Evolutionary conservation across 1,284 basidiomycete genomes (phyloP).

Genomic region (Austroboletus novae-zelandiae): DNA sequence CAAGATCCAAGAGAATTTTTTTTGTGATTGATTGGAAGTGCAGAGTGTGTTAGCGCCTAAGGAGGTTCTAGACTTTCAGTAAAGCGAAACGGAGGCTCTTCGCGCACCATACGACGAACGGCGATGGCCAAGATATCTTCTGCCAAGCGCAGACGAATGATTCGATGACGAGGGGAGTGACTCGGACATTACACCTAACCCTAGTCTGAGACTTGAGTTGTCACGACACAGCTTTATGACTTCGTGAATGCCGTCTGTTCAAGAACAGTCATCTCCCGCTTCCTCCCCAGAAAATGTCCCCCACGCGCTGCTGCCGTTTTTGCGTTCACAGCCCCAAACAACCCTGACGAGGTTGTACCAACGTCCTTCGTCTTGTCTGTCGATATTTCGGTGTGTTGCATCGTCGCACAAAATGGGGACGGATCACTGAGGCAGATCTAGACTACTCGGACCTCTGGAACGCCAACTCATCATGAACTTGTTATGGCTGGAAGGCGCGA

Average conservation of each 20-base stretch:
- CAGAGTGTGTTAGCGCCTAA: no score
- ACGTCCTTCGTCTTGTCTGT: conserved; percentile 89
- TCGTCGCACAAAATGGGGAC: background rate
- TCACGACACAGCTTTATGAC: background rate
- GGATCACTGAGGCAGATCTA: conserved; percentile 34
- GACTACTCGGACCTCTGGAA: conserved; percentile 83
- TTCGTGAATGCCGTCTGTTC: conserved; percentile 23
- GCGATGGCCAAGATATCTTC: no score
- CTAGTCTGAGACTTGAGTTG: background rate
- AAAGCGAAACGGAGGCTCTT: no score
- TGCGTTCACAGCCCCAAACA: conserved; percentile 83
- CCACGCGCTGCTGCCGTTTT: conserved; percentile 75
- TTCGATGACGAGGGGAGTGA: background rate
- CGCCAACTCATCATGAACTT: conserved; percentile 90
- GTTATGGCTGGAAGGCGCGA: conserved; percentile 85
- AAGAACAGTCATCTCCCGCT: conserved; percentile 16
- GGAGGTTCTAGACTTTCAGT: no score
- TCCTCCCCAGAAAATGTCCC: conserved; percentile 28
- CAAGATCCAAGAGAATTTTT: no score
- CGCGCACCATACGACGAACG: no score
- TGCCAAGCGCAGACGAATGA: no score
- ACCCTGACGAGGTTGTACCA: conserved; percentile 85
- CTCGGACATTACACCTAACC: background rate
- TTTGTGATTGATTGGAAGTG: no score
- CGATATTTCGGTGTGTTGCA: conserved; percentile 73